Base-by-base conservation (phyloP, 2,329 filamentous ascomycete species). In the Nemania bipapillata region DNA sequence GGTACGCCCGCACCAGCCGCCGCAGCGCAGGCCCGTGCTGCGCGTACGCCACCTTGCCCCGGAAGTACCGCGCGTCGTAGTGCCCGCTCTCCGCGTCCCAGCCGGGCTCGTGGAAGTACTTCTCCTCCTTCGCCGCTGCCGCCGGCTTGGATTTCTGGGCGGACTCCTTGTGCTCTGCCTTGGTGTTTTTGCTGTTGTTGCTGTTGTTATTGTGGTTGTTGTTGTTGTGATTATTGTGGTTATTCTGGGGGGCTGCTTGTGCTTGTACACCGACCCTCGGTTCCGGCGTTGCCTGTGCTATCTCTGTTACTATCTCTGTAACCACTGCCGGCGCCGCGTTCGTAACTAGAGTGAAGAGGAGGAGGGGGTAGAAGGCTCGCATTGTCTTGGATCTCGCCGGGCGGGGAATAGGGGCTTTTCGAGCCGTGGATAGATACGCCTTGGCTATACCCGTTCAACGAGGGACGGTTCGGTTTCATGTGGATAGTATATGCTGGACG, bases 1-100 rank as follows among this genome's bases (percentile, higher is more conserved):
- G 85, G 80, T 96, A 96, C 59, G 91, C 90, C 70, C 89, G 87
- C 72, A 94, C 87, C 72, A 96, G 88, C 78, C 92, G 86, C 57
- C 85, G 85, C 64, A 95, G 86, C 5, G 88, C 88, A 30, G 87
- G 82, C n/a, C 86, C 85, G 75, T 92, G 89, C 71, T 90, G 86
- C 45, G 87, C 86, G 79, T 94, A 91, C 15, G 84, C 81, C 8
- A 94, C 86, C n/a, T 84, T 80, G 3, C 80, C 80, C 45, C 84
- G 82, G 80, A 91, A 95, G 80, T 86, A 95, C 69, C 92, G 89
- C 26, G 77, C 79, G 79, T 95, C 92, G 79, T 95, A 95, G 81
- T 95, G 92, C 59, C 87, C 87, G 24, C 91, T 84, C 32, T 85
- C 84, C 61, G 88, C 81, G 73, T 85, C 84, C 62, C 81, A 81